phyloP scores from a whole-genome alignment of 2,329 filamentous ascomycete species.

The Huntiella abstrusa region DNA sequence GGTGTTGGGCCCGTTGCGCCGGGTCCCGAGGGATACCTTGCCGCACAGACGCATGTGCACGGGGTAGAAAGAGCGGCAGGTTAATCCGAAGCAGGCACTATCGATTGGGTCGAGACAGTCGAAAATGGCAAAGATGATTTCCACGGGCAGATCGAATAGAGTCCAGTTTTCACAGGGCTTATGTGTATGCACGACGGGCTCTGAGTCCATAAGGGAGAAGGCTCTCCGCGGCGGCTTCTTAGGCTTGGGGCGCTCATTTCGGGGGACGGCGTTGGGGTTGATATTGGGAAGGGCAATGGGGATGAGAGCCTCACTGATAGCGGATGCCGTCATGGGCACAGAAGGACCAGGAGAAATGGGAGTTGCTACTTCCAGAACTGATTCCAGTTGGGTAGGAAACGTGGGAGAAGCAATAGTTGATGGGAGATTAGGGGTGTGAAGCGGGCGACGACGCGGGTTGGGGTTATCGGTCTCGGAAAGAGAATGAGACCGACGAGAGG shows the following conservation, averaged over 20 bases:
- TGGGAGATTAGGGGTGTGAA: constrained; percentile 2
- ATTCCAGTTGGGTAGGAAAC: not conserved
- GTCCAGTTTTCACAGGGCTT: constrained; percentile 26
- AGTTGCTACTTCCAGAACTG: not conserved
- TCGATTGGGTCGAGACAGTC: constrained; percentile 46
- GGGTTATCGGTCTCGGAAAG: constrained; percentile 10
- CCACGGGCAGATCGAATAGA: constrained; percentile 34
- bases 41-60: constrained; percentile 39
- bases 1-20: constrained; percentile 41
- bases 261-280: constrained; percentile 16
- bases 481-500: constrained; percentile 10
- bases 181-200: constrained; percentile 31
- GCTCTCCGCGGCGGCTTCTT: constrained; percentile 29
- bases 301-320: not conserved
- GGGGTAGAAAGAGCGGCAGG: constrained; percentile 37
- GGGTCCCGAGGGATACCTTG: constrained; percentile 34
- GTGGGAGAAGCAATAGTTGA: constrained; percentile 3
- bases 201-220: constrained; percentile 41
- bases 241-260: constrained; percentile 7
- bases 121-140: constrained; percentile 41
- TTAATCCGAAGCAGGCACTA: constrained; percentile 41
- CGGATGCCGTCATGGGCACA: not conserved
- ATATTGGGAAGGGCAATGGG: constrained; percentile 9
- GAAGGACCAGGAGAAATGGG: not conserved
- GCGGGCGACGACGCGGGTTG: constrained; percentile 1